Base-by-base conservation (phyloP, 1,139 yeast genomes). In the Geotrichum histeridarum region DNA sequence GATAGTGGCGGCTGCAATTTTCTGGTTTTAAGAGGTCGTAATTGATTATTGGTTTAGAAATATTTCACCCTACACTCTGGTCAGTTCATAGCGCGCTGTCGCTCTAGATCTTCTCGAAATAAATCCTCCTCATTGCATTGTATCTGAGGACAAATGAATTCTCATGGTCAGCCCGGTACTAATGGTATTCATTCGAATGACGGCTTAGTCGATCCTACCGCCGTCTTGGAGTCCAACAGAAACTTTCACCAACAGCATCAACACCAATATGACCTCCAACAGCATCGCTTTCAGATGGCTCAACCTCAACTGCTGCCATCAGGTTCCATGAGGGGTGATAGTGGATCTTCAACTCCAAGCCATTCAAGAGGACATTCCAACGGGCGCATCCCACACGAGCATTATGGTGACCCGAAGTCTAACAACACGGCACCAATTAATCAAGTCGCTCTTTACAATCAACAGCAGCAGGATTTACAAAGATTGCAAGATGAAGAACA, bases 381-480 rank as follows among this genome's bases (percentile, higher is more conserved):
- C 15, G 41, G 30, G 7, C 49, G 39, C 6, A 45, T 36, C n/a
- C 11, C 41, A 8, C 17, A 22, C 14, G 49, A 45, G 12, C 30
- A 45, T 22, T 36, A 35, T 15, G 18, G 31, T 32, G 41, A 32
- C 27, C 39, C 45, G 4, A 48, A 41, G 39, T 17, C 32, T 2
- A 42, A 41, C 36, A 46, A 39, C 5, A 41, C 51, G 14, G 32
- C 45, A 4, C 32, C 51, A 12, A 18, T 41, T n/a, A 39, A 33
- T 22, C 50, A 42, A 15, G 43, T 36, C 5, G 27, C 38, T 27
- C 35, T 42, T 6, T 42, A 46, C 22, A 42, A 31, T 8, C 42
- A 47, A 30, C 51, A 47, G n/a, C 52, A 46, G 14, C 53, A 37
- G 27, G 53, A 54, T 30, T 43, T 49, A 27, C 38, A 32, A 22